Percentiles rank a stretch among this genome's conserved stretches.
Evolutionary conservation across 805 yeast genomes (phyloP).

Genomic region (Saitoella complicata): DNA sequence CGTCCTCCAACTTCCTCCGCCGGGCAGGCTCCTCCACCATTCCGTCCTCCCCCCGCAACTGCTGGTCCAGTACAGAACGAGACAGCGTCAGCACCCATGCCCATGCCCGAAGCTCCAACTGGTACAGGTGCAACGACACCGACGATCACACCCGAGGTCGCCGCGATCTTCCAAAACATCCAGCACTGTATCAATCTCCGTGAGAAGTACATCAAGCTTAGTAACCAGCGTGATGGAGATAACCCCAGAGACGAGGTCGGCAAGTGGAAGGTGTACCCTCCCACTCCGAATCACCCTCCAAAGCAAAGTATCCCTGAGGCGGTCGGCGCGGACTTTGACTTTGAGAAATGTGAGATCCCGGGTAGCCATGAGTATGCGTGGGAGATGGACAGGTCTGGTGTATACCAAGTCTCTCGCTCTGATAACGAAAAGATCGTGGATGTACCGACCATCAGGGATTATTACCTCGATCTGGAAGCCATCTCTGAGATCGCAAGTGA

Average conservation of each 20-base stretch:
- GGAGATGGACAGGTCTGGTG: conserved; percentile 43
- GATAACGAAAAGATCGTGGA: conserved; percentile 18
- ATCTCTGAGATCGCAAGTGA: conserved; percentile 66
- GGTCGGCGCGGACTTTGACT: conserved; percentile 40
- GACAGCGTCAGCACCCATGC: too few species aligned
- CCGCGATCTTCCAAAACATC: conserved; percentile 22
- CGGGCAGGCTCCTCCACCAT: too few species aligned
- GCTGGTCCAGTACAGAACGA: too few species aligned
- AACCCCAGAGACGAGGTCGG: conserved; percentile 64
- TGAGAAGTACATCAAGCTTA: conserved; percentile 52
- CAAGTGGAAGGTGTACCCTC: conserved; percentile 72
- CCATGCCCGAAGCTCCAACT: too few species aligned
- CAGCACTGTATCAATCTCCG: conserved; percentile 51
- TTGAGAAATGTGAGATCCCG: conserved; percentile 41
- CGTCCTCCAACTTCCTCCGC: too few species aligned
- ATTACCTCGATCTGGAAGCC: conserved; percentile 64
- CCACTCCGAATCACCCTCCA: conserved; percentile 31
- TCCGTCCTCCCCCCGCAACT: too few species aligned
- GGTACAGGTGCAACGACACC: too few species aligned
- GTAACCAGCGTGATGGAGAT: conserved; percentile 54
- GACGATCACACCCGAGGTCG: conserved; percentile 17
- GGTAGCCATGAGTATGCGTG: conserved; percentile 26
- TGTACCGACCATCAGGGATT: conserved; percentile 76
- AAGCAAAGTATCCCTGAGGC: conserved; percentile 14
- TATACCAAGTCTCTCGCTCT: conserved; percentile 42